phyloP scores from a whole-genome alignment of 352 stramenopile species.

The Elongisporangium undulatum region DNA sequence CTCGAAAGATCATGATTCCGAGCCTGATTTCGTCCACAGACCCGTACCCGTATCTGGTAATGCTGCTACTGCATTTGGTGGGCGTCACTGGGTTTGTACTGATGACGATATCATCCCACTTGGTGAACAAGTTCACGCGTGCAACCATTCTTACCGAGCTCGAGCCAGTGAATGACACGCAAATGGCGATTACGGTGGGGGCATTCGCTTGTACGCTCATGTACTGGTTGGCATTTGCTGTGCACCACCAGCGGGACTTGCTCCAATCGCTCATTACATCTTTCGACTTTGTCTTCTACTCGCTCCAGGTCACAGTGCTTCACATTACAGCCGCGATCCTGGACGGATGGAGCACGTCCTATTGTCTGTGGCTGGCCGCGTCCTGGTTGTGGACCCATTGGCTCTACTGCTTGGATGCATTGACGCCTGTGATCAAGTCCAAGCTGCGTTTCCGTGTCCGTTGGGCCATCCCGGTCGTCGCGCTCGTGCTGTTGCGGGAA shows the following conservation, averaged over 20 bases:
- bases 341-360: conserved; percentile 3
- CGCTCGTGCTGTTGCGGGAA: neutral
- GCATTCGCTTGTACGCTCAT: neutral
- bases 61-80: neutral
- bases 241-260: conserved; percentile 21
- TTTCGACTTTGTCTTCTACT: conserved; percentile 39
- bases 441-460: conserved; percentile 3
- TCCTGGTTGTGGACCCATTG: conserved; percentile 23
- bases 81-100: neutral
- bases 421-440: conserved; percentile 17
- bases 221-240: conserved; percentile 10
- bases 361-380: conserved; percentile 8
- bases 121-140: neutral
- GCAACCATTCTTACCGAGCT: neutral
- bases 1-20: neutral
- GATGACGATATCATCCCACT: neutral
- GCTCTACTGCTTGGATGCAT: conserved; percentile 22
- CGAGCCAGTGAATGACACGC: neutral
- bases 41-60: neutral
- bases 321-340: conserved; percentile 18
- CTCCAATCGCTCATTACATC: conserved; percentile 23
- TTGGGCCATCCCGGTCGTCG: neutral
- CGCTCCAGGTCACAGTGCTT: conserved; percentile 15
- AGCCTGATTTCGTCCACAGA: neutral
- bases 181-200: neutral